These are phyloP conservation scores for Verticillium albo-atrum DNA, from an alignment of 2,329 filamentous ascomycete genomes.

Conservation along the genomic window DNA sequence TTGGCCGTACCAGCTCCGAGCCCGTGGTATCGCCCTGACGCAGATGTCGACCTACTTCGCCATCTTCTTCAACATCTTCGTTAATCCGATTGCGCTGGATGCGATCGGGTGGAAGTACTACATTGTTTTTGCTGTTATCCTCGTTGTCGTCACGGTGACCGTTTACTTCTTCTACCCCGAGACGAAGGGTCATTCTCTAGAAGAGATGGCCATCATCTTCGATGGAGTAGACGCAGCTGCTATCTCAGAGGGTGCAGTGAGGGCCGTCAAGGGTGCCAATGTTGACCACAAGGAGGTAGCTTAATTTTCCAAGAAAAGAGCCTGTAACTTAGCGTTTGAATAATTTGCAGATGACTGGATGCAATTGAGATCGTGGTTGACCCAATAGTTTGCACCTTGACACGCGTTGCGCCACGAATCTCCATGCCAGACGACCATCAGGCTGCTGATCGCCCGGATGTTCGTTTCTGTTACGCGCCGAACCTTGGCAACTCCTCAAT, in stretches of 20 bases:
- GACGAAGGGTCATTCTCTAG: slow-evolving; percentile 15
- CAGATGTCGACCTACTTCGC: slow-evolving; percentile 6
- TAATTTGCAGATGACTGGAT: background rate
- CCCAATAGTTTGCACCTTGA: no score
- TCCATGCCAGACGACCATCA: no score
- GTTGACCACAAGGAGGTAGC: background rate
- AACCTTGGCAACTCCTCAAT: background rate
- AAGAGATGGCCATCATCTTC: slow-evolving; percentile 13
- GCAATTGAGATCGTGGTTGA: background rate
- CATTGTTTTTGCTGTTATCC: slow-evolving; percentile 33
- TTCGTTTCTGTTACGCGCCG: background rate
- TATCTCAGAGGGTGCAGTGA: background rate
- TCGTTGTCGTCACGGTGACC: slow-evolving; percentile 17
- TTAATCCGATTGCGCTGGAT: slow-evolving; percentile 38
- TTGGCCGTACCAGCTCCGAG: slow-evolving; percentile 22
- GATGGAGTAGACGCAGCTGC: slow-evolving; percentile 4
- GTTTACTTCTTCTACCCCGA: slow-evolving; percentile 28
- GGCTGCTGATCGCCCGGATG: background rate
- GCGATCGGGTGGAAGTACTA: slow-evolving; percentile 38
- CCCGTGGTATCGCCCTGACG: slow-evolving; percentile 19
- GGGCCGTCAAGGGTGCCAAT: slow-evolving; percentile 10
- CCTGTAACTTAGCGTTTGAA: background rate
- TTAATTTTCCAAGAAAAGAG: background rate
- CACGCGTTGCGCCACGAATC: no score
- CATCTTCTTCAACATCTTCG: slow-evolving; percentile 24